A percentile compares a stretch with the other conserved stretches of the same genome.
Conservation (phyloP, 768 basidiomycete species). For the Gloeophyllum trabeum region DNA sequence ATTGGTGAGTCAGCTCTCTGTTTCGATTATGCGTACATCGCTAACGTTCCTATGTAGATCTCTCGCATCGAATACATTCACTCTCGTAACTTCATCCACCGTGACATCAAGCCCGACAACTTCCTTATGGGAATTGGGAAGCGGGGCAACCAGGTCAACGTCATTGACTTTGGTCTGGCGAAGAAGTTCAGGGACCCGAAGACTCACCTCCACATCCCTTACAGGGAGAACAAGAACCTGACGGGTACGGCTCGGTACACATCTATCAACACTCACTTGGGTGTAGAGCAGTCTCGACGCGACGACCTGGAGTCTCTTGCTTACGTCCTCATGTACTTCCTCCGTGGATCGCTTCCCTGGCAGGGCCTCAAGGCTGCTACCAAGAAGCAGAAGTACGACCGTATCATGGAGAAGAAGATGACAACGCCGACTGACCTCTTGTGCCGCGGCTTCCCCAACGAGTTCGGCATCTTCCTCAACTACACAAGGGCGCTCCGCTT, state of each 20-base stretch:
- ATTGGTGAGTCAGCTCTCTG: constrained; percentile 43
- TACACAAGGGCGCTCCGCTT: constrained; percentile 98
- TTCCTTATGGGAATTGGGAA: constrained; percentile 99
- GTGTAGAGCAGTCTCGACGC: constrained; percentile 95
- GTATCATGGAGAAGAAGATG: constrained; percentile 99
- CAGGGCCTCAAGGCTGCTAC: constrained; percentile 99
- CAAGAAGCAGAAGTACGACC: constrained; percentile 99
- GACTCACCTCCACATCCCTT: constrained; percentile 98
- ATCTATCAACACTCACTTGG: constrained; percentile 97
- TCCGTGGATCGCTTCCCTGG: constrained; percentile 96
- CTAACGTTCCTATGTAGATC: constrained; percentile 41
- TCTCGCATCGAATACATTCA: constrained; percentile 99
- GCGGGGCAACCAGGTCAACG: constrained; percentile 99
- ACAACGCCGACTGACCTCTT: constrained; percentile 94
- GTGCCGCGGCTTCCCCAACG: constrained; percentile 99
- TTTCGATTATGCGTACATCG: neutral
- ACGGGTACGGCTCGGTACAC: constrained; percentile 99
- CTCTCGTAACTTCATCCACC: constrained; percentile 96
- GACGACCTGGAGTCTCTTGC: constrained; percentile 98
- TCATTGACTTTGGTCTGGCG: constrained; percentile 95
- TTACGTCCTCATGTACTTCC: constrained; percentile 99
- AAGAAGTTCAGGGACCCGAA: constrained; percentile 99
- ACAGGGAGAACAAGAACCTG: constrained; percentile 99
- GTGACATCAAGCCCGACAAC: constrained; percentile 99
- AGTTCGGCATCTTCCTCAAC: constrained; percentile 98